A percentile compares a stretch with the other conserved stretches of the same genome.
Conservation (phyloP, 768 basidiomycete genomes). For the Boletellus ananiceps region DNA sequence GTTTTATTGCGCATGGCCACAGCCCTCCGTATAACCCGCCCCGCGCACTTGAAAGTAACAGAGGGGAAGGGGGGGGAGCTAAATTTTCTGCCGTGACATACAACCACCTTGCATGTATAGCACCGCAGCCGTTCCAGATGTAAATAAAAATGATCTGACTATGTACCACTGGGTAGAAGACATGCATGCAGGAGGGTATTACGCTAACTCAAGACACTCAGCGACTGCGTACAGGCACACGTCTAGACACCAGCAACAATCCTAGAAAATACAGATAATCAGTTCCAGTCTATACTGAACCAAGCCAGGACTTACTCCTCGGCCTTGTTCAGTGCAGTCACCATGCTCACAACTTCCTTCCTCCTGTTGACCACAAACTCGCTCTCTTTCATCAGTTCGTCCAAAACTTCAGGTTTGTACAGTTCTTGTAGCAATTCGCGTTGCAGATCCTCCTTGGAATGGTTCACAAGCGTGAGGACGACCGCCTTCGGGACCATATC, state of each 20-base stretch:
- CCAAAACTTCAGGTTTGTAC: slow-evolving; percentile 94
- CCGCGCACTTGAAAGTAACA: background rate
- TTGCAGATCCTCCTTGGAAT: slow-evolving; percentile 93
- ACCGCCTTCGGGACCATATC: slow-evolving; percentile 99
- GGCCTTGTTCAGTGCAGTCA: slow-evolving; percentile 91
- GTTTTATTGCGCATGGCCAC: background rate
- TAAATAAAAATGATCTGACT: slow-evolving; percentile 17
- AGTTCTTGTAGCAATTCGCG: slow-evolving; percentile 91
- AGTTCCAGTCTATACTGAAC: slow-evolving; percentile 7
- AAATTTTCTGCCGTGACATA: too few relatives aligned
- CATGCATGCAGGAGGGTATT: slow-evolving; percentile 30
- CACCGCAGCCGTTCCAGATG: too few relatives aligned
- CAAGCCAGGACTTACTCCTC: slow-evolving; percentile 79
- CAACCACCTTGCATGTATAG: too few relatives aligned
- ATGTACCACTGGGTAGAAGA: slow-evolving; percentile 12
- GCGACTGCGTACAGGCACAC: background rate
- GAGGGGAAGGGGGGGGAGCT: too few relatives aligned
- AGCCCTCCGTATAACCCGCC: too few relatives aligned
- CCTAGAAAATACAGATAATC: slow-evolving; percentile 30
- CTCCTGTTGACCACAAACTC: slow-evolving; percentile 85
- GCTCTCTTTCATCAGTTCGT: slow-evolving; percentile 92
- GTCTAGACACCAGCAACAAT: slow-evolving; percentile 60
- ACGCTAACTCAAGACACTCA: slow-evolving; percentile 15
- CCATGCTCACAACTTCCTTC: slow-evolving; percentile 93
- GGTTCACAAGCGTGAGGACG: slow-evolving; percentile 83